These are phyloP conservation scores for Fusarium bactridioides DNA, from an alignment of 2,329 filamentous ascomycete genomes.

Conservation along the genomic window DNA sequence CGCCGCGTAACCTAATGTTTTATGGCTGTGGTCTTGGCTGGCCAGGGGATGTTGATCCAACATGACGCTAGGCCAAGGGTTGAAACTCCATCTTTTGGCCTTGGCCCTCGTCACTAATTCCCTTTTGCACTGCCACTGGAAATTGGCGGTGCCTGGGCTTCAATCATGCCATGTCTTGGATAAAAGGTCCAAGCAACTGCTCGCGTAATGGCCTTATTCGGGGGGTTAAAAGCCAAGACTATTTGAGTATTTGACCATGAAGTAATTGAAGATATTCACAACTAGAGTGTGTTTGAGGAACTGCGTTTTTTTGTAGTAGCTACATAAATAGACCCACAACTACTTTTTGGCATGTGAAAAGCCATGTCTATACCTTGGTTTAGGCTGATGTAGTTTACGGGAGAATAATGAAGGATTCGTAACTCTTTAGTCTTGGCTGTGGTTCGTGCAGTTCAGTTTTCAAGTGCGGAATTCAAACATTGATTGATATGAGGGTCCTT, in stretches of 20 bases:
- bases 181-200: neutral
- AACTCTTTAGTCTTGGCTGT: neutral
- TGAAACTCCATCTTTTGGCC: neutral
- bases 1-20: neutral
- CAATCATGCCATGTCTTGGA: neutral
- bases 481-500: neutral
- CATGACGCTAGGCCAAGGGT: slow-evolving; percentile 5
- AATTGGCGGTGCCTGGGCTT: neutral
- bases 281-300: neutral
- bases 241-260: neutral
- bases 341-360: neutral
- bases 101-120: neutral
- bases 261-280: neutral
- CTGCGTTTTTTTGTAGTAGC: neutral
- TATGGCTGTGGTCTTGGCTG: slow-evolving; percentile 8
- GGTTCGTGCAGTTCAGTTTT: neutral
- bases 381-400: fast-evolving
- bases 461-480: neutral
- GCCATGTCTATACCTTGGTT: fast-evolving
- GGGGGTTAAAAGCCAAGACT: neutral
- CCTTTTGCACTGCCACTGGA: slow-evolving; percentile 2
- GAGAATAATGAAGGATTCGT: neutral
- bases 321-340: neutral
- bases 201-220: neutral
- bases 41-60: neutral